Evolutionary conservation across 2,329 filamentous ascomycete species (phyloP).

Genomic region (Ascochyta koolunga): DNA sequence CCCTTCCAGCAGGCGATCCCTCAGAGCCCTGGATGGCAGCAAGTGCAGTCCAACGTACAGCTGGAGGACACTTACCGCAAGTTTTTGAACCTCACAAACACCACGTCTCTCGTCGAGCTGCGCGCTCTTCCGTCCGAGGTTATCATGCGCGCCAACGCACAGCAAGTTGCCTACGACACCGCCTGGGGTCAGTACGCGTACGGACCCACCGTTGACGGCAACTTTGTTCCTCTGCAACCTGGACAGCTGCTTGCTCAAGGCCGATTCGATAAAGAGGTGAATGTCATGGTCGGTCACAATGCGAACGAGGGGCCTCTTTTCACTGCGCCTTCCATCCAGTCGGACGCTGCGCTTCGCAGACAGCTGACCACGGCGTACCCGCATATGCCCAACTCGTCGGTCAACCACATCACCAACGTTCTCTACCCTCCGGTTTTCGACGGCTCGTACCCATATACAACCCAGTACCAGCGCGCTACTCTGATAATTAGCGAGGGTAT

Average conservation of each 20-base stretch:
- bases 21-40: slow-evolving; percentile 50
- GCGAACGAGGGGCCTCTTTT: slow-evolving; percentile 54
- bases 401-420: slow-evolving; percentile 51
- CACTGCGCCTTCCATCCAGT: slow-evolving; percentile 48
- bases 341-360: slow-evolving; percentile 34
- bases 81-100: slow-evolving; percentile 42
- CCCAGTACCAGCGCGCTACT: slow-evolving; percentile 51
- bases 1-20: slow-evolving; percentile 48
- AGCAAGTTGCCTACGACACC: slow-evolving; percentile 38
- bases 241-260: slow-evolving; percentile 46
- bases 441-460: slow-evolving; percentile 55
- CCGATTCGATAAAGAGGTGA: slow-evolving; percentile 44
- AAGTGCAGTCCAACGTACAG: slow-evolving; percentile 28
- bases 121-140: slow-evolving; percentile 38
- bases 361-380: slow-evolving; percentile 38
- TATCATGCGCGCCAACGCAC: slow-evolving; percentile 44
- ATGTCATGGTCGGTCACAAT: slow-evolving; percentile 52
- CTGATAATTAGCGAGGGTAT: slow-evolving; percentile 52
- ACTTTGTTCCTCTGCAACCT: slow-evolving; percentile 40
- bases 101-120: slow-evolving; percentile 41
- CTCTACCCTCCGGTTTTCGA: slow-evolving; percentile 60
- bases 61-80: slow-evolving; percentile 40
- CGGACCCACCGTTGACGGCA: slow-evolving; percentile 44
- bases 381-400: slow-evolving; percentile 33
- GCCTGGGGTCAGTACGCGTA: slow-evolving; percentile 44